phyloP scores from a whole-genome alignment of 108 stramenopile genomes.

The Stephanodiscus triporus region DNA sequence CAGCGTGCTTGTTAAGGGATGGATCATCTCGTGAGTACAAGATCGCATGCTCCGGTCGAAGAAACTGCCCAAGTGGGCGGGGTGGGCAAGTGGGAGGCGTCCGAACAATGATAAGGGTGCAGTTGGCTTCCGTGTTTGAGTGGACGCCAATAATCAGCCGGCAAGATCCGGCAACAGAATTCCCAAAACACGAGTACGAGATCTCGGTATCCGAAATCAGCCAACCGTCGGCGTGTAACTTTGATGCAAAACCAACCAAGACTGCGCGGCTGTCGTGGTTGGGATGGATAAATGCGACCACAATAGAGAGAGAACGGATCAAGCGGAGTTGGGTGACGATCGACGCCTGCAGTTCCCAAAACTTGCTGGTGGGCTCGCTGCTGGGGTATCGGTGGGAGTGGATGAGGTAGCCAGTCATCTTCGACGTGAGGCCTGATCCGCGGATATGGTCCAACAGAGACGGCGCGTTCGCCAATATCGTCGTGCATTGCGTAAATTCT shows the following conservation, averaged over 20 bases:
- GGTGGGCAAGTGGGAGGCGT: not conserved
- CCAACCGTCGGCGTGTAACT: not conserved
- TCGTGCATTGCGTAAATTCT: not conserved
- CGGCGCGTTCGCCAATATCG: not conserved
- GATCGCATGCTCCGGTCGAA: not conserved
- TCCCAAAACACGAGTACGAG: not conserved
- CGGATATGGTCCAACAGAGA: not conserved
- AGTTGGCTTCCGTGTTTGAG: not conserved
- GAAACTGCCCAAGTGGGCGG: not conserved
- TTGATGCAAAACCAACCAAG: not conserved
- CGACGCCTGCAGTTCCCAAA: slow-evolving; percentile 2
- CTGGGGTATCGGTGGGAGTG: not conserved
- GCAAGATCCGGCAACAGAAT: not conserved
- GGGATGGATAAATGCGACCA: slow-evolving; percentile 3
- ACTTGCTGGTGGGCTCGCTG: not conserved
- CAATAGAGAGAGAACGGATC: not conserved
- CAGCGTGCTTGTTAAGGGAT: too few species aligned
- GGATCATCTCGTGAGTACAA: too few species aligned
- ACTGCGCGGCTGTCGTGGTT: not conserved
- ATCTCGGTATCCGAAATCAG: not conserved
- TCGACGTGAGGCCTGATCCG: not conserved
- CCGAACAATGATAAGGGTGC: not conserved
- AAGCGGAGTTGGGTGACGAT: not conserved
- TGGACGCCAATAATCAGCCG: not conserved
- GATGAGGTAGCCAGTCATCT: not conserved